Conservation (phyloP, 202 grass and related monocot species). For the Digitaria exilis region DNA sequence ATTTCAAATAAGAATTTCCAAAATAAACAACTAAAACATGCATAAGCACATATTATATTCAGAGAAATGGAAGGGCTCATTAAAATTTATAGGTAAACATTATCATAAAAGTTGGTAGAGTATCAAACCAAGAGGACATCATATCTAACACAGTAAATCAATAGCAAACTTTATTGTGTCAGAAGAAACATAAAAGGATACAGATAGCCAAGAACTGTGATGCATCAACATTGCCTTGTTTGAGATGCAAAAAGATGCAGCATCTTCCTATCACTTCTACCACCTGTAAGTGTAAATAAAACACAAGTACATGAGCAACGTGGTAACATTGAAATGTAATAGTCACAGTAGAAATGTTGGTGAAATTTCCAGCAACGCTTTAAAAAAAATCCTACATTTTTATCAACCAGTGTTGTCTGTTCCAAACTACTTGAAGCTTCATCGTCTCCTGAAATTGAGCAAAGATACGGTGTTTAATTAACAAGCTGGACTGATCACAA, state of each 20-base stretch:
- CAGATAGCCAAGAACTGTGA: slow-evolving; percentile 97
- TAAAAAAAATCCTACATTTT: slow-evolving; percentile 53
- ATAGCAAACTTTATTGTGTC: not conserved
- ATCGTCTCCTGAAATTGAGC: slow-evolving; percentile 75
- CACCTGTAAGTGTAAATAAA: slow-evolving; percentile 52
- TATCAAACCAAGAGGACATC: not conserved
- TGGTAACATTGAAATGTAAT: slow-evolving; percentile 9
- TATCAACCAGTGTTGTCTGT: slow-evolving; percentile 61
- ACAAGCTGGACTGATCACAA: slow-evolving; percentile 1
- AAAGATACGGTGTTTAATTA: slow-evolving; percentile 22
- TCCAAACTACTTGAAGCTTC: slow-evolving; percentile 69
- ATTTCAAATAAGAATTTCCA: slow-evolving; percentile 8
- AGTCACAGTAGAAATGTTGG: not conserved
- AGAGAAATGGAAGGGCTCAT: not conserved
- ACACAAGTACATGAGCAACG: slow-evolving; percentile 28
- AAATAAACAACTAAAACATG: slow-evolving; percentile 10
- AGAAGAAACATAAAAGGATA: slow-evolving; percentile 78
- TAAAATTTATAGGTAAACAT: not conserved
- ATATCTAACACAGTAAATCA: not conserved
- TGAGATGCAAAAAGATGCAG: slow-evolving; percentile 87
- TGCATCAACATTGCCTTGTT: slow-evolving; percentile 75
- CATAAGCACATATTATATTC: not conserved
- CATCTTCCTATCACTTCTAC: slow-evolving; percentile 63
- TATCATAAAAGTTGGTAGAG: slow-evolving; percentile 20
- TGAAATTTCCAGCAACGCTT: not conserved